Conservation (phyloP, 768 basidiomycete genomes). For the Nidularia sp. region DNA sequence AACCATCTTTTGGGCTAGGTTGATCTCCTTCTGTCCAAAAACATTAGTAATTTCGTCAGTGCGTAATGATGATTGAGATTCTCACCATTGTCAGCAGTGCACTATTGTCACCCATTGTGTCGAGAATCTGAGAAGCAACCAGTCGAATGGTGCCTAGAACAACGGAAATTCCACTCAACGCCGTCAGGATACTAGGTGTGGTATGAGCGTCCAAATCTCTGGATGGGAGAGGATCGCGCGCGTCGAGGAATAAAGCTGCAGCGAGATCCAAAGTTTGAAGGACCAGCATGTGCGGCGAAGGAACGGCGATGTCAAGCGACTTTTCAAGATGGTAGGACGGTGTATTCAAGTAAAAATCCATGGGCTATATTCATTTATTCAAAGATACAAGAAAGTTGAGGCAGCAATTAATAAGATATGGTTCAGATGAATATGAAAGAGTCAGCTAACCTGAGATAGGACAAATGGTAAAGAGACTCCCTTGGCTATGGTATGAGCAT, state of each 20-base stretch:
- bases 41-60: not conserved
- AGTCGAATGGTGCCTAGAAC: too few species aligned
- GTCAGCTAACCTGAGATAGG: constrained; percentile 31
- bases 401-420: not conserved
- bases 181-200: too few species aligned
- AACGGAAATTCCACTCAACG: too few species aligned
- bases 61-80: not conserved
- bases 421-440: too few species aligned
- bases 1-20: constrained; percentile 31
- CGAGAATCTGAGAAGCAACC: too few species aligned
- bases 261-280: constrained; percentile 38
- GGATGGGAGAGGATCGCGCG: constrained; percentile 11
- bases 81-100: too few species aligned
- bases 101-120: too few species aligned
- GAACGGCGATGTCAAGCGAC: constrained; percentile 11
- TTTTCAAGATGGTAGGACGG: constrained; percentile 18
- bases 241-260: constrained; percentile 33
- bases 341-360: constrained; percentile 45
- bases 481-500: constrained; percentile 2
- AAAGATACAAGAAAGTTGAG: not conserved
- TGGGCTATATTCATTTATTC: constrained; percentile 30
- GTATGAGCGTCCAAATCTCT: too few species aligned
- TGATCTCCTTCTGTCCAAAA: constrained; percentile 20
- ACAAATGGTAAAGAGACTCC: constrained; percentile 32
- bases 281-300: constrained; percentile 25